Evolutionary conservation across 2,329 filamentous ascomycete genomes (phyloP).

Genomic region (Colletotrichum lentis): DNA sequence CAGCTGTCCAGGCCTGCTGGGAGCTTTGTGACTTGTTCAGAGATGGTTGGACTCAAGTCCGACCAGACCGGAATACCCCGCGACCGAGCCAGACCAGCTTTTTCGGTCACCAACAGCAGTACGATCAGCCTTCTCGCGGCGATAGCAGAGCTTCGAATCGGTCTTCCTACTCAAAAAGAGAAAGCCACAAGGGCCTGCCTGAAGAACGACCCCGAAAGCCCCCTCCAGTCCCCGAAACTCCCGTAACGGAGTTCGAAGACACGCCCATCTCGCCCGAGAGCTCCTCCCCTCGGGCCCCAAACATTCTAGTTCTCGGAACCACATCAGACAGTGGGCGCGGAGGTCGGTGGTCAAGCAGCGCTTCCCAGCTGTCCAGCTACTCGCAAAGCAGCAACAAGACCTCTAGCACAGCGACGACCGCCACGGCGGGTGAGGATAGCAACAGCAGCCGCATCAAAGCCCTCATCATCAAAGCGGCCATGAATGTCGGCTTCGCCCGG

Average conservation of each 20-base stretch:
- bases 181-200: constrained; percentile 59
- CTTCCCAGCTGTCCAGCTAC: constrained; percentile 80
- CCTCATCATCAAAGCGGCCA: constrained; percentile 83
- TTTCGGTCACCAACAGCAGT: constrained; percentile 56
- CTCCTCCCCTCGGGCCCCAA: constrained; percentile 77
- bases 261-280: constrained; percentile 84
- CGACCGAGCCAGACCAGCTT: constrained; percentile 82
- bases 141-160: constrained; percentile 62
- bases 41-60: constrained; percentile 88
- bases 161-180: constrained; percentile 61
- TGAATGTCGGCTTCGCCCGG: constrained; percentile 82
- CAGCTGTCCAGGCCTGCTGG: constrained; percentile 92
- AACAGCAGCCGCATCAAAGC: constrained; percentile 81
- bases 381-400: constrained; percentile 74
- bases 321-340: constrained; percentile 65
- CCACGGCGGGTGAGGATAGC: constrained; percentile 73
- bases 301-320: constrained; percentile 86
- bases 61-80: constrained; percentile 86
- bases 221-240: constrained; percentile 78
- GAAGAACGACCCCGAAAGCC: constrained; percentile 61
- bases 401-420: constrained; percentile 76
- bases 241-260: constrained; percentile 95
- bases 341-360: constrained; percentile 82
- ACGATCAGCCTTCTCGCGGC: constrained; percentile 58
- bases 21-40: constrained; percentile 93